Percentiles rank a stretch among this genome's conserved stretches.
These are phyloP conservation scores for Ballota nigra DNA, from an alignment of 257 asterid genomes.

Conservation along the genomic window DNA sequence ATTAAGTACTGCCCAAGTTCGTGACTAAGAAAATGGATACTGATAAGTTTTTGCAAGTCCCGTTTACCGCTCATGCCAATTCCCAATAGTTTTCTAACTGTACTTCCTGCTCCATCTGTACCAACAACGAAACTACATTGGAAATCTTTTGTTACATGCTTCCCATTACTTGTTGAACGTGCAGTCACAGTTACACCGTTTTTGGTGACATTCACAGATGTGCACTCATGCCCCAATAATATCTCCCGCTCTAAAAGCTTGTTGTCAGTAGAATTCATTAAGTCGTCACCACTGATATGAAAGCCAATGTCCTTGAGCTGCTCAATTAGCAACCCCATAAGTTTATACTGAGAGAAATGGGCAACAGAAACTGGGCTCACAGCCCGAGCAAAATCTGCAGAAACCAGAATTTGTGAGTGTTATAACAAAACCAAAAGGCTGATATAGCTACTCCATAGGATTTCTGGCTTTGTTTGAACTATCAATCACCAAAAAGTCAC, in stretches of 20 bases:
- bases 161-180: slow-evolving; percentile 46
- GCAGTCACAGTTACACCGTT: slow-evolving; percentile 55
- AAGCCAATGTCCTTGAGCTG: slow-evolving; percentile 67
- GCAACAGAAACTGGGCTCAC: slow-evolving; percentile 93
- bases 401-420: slow-evolving; percentile 16
- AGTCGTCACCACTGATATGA: slow-evolving; percentile 29
- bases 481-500: not conserved
- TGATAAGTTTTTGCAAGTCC: slow-evolving; percentile 81
- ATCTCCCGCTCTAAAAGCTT: slow-evolving; percentile 43
- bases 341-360: slow-evolving; percentile 93
- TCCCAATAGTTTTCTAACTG: slow-evolving; percentile 67
- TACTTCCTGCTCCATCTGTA: slow-evolving; percentile 91
- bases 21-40: slow-evolving; percentile 78
- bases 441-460: not conserved
- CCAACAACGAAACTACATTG: slow-evolving; percentile 73
- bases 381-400: slow-evolving; percentile 76
- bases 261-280: slow-evolving; percentile 21
- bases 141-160: slow-evolving; percentile 37
- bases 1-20: slow-evolving; percentile 80
- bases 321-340: slow-evolving; percentile 54
- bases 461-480: not conserved
- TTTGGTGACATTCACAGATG: slow-evolving; percentile 42
- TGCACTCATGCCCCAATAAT: slow-evolving; percentile 81
- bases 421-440: slow-evolving; percentile 17
- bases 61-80: slow-evolving; percentile 73